These are phyloP conservation scores for Cornus suecica DNA, from an alignment of 148 eudicot genomes.

Conservation along the genomic window DNA sequence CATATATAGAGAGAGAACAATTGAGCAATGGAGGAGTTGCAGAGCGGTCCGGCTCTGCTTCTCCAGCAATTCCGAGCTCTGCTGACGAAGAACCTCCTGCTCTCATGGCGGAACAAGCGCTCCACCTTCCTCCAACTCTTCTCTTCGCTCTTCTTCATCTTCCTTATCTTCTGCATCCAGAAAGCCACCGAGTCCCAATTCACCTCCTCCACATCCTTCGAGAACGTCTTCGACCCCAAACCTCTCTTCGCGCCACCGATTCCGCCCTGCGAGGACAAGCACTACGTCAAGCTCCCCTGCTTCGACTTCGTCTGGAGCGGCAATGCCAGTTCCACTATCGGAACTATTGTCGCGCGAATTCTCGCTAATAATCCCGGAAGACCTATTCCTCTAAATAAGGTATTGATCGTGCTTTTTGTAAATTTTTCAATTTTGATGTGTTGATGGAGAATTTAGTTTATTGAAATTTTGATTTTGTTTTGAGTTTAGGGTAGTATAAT, in stretches of 20 bases:
- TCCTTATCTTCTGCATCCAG: slow-evolving; percentile 67
- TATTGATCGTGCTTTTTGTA: slow-evolving; percentile 5
- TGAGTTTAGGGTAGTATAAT: too few species aligned
- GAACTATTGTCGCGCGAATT: slow-evolving; percentile 43
- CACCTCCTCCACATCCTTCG: slow-evolving; percentile 38
- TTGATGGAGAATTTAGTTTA: too few species aligned
- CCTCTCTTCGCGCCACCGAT: slow-evolving; percentile 48
- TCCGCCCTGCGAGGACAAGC: slow-evolving; percentile 65
- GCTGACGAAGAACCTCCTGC: slow-evolving; percentile 55
- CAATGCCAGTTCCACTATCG: slow-evolving; percentile 33
- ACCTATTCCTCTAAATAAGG: slow-evolving; percentile 57
- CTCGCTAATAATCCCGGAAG: slow-evolving; percentile 72
- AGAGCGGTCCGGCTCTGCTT: slow-evolving; percentile 48
- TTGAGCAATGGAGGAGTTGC: slow-evolving; percentile 57
- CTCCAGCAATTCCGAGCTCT: slow-evolving; percentile 61
- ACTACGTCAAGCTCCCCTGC: slow-evolving; percentile 49
- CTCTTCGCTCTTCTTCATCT: slow-evolving; percentile 76
- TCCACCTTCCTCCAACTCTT: slow-evolving; percentile 67
- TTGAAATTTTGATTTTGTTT: too few species aligned
- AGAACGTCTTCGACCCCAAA: slow-evolving; percentile 42
- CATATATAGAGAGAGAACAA: slow-evolving; percentile 4
- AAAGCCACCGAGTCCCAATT: slow-evolving; percentile 44
- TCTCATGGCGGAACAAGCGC: slow-evolving; percentile 68
- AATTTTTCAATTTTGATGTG: neutral
- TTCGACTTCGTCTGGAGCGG: slow-evolving; percentile 84